Conservation (phyloP, 2,329 filamentous ascomycete species). For the Acephala macrosclerotiorum region DNA sequence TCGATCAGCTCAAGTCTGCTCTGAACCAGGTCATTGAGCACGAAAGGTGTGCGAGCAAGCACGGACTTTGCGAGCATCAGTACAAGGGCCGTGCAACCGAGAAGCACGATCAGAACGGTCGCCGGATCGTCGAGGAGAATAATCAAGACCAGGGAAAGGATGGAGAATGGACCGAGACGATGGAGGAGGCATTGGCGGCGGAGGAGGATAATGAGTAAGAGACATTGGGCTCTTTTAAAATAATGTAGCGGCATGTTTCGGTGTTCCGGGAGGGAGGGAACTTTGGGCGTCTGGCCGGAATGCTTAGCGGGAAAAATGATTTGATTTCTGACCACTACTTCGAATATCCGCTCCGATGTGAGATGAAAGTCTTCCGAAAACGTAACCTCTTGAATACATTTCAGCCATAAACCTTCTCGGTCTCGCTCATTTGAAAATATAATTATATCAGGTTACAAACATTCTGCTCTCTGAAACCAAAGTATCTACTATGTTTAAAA, state of each 20-base stretch:
- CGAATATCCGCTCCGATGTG: background rate
- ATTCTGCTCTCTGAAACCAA: too few species aligned
- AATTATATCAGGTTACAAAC: too few species aligned
- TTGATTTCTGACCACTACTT: background rate
- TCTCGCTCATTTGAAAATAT: too few species aligned
- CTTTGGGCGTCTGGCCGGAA: background rate
- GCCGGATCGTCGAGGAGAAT: background rate
- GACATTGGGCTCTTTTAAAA: background rate
- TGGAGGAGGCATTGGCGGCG: background rate
- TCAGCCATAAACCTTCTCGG: too few species aligned
- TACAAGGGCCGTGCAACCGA: background rate
- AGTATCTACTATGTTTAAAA: too few species aligned
- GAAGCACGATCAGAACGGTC: background rate
- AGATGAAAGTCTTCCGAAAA: too few species aligned
- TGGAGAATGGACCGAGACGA: background rate
- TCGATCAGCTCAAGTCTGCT: background rate
- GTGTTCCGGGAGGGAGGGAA: background rate
- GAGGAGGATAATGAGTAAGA: background rate
- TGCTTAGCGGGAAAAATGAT: background rate
- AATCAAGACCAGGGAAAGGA: background rate
- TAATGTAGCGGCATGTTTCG: background rate
- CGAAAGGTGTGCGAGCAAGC: background rate
- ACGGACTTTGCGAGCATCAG: background rate
- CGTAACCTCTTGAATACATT: too few species aligned
- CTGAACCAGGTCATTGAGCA: background rate